Evolutionary conservation across 2,329 filamentous ascomycete species (phyloP), one percentile per base, ranked within the genome.

Genomic region (Gaeumannomyces sp.): DNA sequence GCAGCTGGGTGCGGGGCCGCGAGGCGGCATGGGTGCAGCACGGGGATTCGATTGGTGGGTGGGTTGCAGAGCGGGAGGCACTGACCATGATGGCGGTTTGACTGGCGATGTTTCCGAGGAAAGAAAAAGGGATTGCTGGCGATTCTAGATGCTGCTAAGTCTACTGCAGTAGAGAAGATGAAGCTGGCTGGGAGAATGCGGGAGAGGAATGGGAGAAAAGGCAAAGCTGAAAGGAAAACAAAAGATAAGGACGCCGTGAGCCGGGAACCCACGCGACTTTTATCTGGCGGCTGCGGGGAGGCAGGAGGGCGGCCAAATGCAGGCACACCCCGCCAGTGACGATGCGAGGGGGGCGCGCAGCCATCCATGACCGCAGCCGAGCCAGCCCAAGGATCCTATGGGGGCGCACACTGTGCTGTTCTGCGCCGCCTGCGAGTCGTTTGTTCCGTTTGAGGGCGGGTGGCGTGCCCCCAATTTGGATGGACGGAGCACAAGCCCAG

Each of bases 91-190:
- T 59, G 16, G 27, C 57, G 57, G 57, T 28, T 59, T 13, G 25
- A 16, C 13, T 16, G 27, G 27, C 57, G 57, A 28, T 53, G 45
- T 25, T n/a, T 53, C 16, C 3, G 57, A 13, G n/a, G n/a, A 22
- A 31, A 59, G 7, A 27, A 27, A 14, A 59, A 2, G 28, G 25
- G 3, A 19, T 27, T 59, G 25, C 25, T 28, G n/a, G 28, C 25
- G 57, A 59, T 25, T 58, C 56, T 28, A 58, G 56, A 58, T 58
- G 56, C n/a, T 58, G n/a, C n/a, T 58, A 19, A 19, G 19, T 19
- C 38, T 45, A 16, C 27, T 59, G 57, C 27, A 59, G 57, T 59
- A 28, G 56, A 28, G 14, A 25, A 19, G 29, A 27, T 59, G n/a
- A 19, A 29, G 14, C 29, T 25, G 4, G 5, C 6, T 59, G 57